These are phyloP conservation scores for Phytophthora brassicae DNA, from an alignment of 352 stramenopile genomes.

Conservation along the genomic window DNA sequence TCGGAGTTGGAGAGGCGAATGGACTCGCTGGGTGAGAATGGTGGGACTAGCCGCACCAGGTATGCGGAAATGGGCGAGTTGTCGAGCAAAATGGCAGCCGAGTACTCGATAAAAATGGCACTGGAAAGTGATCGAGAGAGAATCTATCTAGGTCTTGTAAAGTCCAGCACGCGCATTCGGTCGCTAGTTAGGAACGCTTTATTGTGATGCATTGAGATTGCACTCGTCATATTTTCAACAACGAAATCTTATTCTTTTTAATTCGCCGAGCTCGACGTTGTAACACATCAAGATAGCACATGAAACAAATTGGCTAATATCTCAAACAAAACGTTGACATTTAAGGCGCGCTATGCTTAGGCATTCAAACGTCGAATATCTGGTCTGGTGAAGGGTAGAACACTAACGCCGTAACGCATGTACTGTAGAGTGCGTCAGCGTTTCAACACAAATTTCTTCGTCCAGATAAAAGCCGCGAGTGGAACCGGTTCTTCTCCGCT, in stretches of 20 bases:
- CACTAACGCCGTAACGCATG: too few species aligned
- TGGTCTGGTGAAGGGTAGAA: too few species aligned
- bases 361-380: too few species aligned
- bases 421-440: too few species aligned
- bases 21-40: constrained; percentile 10
- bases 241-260: not conserved
- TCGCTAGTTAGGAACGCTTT: constrained; percentile 28
- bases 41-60: constrained; percentile 16
- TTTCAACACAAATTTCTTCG: not conserved
- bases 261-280: not conserved
- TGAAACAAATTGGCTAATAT: not conserved
- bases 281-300: not conserved
- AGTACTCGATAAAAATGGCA: constrained; percentile 28
- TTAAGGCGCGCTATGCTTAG: too few species aligned
- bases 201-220: not conserved
- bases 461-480: not conserved
- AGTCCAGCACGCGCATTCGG: constrained; percentile 26
- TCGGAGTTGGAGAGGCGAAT: constrained; percentile 25
- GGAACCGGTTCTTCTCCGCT: constrained; percentile 5
- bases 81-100: constrained; percentile 38
- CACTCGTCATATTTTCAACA: not conserved
- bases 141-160: constrained; percentile 25
- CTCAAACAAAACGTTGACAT: not conserved
- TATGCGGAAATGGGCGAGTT: constrained; percentile 35
- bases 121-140: constrained; percentile 20